These are phyloP conservation scores for Flaveria brownii DNA, from an alignment of 129 eudicot species.

Conservation along the genomic window DNA sequence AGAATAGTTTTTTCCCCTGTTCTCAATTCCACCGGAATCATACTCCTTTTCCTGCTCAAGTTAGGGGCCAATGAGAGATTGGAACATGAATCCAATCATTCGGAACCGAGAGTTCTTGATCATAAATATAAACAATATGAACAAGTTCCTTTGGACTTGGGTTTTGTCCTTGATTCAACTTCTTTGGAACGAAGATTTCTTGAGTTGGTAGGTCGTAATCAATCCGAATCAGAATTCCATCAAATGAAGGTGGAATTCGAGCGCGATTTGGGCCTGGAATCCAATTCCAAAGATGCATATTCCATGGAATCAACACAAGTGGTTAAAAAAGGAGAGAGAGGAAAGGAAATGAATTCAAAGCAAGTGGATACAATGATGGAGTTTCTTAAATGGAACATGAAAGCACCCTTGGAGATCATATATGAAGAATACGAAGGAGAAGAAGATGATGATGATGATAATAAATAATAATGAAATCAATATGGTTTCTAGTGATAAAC, in stretches of 20 bases:
- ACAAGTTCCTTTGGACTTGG: no score
- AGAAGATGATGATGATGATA: slow-evolving; percentile 37
- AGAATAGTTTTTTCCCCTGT: slow-evolving; percentile 55
- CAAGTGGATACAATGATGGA: slow-evolving; percentile 30
- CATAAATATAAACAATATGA: no score
- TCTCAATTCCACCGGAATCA: slow-evolving; percentile 48
- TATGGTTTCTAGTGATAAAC: slow-evolving; percentile 29
- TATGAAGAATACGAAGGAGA: slow-evolving; percentile 79
- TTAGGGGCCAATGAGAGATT: slow-evolving; percentile 51
- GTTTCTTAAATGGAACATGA: slow-evolving; percentile 72
- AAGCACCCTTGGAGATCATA: slow-evolving; percentile 86
- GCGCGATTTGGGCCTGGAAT: slow-evolving; percentile 15
- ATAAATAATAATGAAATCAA: slow-evolving; percentile 12
- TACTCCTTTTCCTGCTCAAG: slow-evolving; percentile 60
- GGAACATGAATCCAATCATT: neutral
- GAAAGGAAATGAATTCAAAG: slow-evolving; percentile 19
- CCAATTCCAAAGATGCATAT: slow-evolving; percentile 5
- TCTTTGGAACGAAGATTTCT: slow-evolving; percentile 23
- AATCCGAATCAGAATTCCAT: no score
- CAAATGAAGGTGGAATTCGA: no score
- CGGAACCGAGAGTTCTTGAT: neutral
- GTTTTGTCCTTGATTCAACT: neutral
- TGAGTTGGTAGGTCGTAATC: neutral
- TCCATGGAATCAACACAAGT: slow-evolving; percentile 26
- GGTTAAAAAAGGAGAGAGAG: neutral